Conservation (phyloP, 352 stramenopile genomes). For the Globisporangium cederbergense region DNA sequence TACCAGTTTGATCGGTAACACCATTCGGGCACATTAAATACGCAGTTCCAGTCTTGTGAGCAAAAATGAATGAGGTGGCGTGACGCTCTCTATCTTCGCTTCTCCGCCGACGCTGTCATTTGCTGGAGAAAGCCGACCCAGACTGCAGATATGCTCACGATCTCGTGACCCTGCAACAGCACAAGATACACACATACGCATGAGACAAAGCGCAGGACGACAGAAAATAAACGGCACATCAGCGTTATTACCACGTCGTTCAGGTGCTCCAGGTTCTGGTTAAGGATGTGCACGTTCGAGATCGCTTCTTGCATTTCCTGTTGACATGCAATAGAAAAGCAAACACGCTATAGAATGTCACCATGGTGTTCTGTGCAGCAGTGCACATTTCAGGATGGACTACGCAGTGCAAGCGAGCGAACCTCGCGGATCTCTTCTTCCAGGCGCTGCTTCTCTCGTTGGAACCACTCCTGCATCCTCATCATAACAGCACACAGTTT, state of each 20-base stretch:
- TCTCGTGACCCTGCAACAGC: slow-evolving; percentile 51
- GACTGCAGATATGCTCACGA: slow-evolving; percentile 65
- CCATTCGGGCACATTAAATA: slow-evolving; percentile 10
- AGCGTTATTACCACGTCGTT: slow-evolving; percentile 59
- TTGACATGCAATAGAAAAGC: background rate
- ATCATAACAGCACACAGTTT: background rate
- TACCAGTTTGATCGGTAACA: slow-evolving; percentile 11
- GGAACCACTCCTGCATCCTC: slow-evolving; percentile 51
- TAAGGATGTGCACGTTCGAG: slow-evolving; percentile 80
- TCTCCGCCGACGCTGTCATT: slow-evolving; percentile 40
- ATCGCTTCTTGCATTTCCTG: slow-evolving; percentile 77
- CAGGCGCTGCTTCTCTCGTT: slow-evolving; percentile 60
- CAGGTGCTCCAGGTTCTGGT: slow-evolving; percentile 77
- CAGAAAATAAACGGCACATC: background rate
- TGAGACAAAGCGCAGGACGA: background rate
- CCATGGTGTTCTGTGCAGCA: no score
- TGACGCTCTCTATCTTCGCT: slow-evolving; percentile 27
- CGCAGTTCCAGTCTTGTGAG: background rate
- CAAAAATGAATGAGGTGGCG: background rate
- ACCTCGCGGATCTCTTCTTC: slow-evolving; percentile 77
- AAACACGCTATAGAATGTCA: background rate
- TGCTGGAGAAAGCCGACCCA: slow-evolving; percentile 73
- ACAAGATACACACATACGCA: slow-evolving; percentile 1
- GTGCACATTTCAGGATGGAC: background rate
- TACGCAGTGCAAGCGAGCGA: background rate